Evolutionary conservation across 2,329 filamentous ascomycete species (phyloP).

Genomic region (Claviceps paspali): DNA sequence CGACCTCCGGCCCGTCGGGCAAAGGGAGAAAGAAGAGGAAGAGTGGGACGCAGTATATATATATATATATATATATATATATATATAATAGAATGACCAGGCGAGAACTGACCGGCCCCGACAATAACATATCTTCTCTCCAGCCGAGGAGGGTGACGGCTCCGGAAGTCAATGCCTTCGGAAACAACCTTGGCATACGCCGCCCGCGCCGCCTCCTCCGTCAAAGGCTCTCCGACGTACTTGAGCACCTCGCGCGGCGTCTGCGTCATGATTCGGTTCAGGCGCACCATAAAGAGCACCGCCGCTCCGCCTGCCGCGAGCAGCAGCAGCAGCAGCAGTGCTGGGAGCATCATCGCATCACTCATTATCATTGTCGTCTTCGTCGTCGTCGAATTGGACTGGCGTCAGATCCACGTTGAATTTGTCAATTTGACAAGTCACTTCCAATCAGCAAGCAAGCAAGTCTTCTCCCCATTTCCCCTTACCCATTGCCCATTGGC

Average conservation of each 20-base stretch:
- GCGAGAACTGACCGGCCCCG: conserved; percentile 16
- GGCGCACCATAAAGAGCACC: conserved; percentile 13
- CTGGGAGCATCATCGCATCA: too few species aligned
- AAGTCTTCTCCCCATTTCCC: too few species aligned
- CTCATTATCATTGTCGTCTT: too few species aligned
- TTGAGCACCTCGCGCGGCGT: conserved; percentile 21
- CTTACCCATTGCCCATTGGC: too few species aligned
- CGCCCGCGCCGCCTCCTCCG: conserved; percentile 17
- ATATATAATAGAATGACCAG: too few species aligned
- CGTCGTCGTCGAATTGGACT: too few species aligned
- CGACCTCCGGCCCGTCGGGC: too few species aligned
- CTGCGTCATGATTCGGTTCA: conserved; percentile 21
- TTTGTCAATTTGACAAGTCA: too few species aligned
- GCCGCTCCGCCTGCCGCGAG: conserved; percentile 4
- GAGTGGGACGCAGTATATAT: background rate
- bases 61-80: too few species aligned
- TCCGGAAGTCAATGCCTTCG: conserved; percentile 18
- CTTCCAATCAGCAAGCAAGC: too few species aligned
- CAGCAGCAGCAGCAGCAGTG: background rate
- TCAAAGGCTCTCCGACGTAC: conserved; percentile 19
- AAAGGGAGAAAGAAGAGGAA: conserved; percentile 7
- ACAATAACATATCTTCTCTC: conserved; percentile 29
- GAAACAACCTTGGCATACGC: conserved; percentile 14
- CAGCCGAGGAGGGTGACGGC: conserved; percentile 23
- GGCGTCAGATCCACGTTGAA: too few species aligned